Evolutionary conservation across 768 basidiomycete species (phyloP).

Genomic region (Leccinum ochraceum): DNA sequence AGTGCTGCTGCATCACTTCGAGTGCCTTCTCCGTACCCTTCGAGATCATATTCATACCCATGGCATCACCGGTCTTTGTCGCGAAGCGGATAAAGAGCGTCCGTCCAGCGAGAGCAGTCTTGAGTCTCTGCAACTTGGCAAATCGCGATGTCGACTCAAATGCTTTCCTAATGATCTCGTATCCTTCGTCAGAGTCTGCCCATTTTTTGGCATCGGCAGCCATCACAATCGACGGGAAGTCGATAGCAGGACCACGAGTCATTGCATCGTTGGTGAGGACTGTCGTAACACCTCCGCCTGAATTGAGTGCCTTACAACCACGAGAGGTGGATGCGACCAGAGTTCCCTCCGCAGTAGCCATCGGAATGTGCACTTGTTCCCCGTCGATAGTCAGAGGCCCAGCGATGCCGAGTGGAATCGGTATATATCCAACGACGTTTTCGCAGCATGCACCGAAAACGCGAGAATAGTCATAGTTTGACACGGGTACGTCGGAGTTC

Average conservation of each 20-base stretch:
- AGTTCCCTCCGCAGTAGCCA: conserved; percentile 99
- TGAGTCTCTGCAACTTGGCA: conserved; percentile 80
- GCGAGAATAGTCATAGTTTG: conserved; percentile 88
- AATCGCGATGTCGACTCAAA: conserved; percentile 97
- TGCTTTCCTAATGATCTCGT: conserved; percentile 69
- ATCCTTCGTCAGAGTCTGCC: conserved; percentile 84
- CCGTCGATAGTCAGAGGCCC: conserved; percentile 95
- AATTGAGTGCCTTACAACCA: conserved; percentile 97
- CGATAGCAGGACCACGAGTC: conserved; percentile 97
- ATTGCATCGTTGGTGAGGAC: conserved; percentile 92
- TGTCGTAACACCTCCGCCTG: conserved; percentile 93
- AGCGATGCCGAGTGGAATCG: conserved; percentile 87
- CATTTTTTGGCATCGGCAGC: conserved; percentile 87
- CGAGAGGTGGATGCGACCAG: conserved; percentile 97
- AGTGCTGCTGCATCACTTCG: conserved; percentile 71
- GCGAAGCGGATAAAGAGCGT: conserved; percentile 93
- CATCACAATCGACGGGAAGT: conserved; percentile 79
- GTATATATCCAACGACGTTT: conserved; percentile 97
- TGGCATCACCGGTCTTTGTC: conserved; percentile 95
- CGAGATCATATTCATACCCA: conserved; percentile 99
- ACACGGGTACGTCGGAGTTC: conserved; percentile 74
- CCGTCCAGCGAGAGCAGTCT: conserved; percentile 89
- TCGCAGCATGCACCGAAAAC: conserved; percentile 98
- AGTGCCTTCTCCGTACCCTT: conserved; percentile 97
- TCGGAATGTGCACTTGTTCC: conserved; percentile 82